Percentiles rank a stretch among this genome's conserved stretches.
phyloP scores from a whole-genome alignment of 352 stramenopile genomes.

The Pythium inflatum region DNA sequence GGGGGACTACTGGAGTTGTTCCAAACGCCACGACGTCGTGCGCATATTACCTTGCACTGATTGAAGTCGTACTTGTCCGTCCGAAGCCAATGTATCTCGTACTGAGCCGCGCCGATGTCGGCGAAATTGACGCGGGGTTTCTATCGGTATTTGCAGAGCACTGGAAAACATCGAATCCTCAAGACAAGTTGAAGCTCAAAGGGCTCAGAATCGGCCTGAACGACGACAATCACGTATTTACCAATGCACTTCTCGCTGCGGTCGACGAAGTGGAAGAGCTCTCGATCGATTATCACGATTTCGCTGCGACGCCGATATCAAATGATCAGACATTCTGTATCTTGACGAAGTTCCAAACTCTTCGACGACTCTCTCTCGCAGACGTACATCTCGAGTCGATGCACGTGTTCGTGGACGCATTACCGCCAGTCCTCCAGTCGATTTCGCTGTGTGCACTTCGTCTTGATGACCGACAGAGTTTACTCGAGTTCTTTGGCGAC shows the following conservation, averaged over 20 bases:
- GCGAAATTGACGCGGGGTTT: too few species aligned
- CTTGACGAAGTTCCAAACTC: neutral
- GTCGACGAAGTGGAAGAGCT: constrained; percentile 4
- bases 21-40: too few species aligned
- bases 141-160: too few species aligned
- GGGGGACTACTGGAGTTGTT: neutral
- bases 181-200: neutral
- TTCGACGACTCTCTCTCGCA: neutral
- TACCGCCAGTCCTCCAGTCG: neutral
- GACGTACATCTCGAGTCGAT: neutral
- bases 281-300: neutral
- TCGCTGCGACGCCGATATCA: neutral
- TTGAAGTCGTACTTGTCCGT: neutral
- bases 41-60: neutral
- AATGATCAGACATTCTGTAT: neutral
- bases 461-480: neutral
- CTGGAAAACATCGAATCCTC: too few species aligned
- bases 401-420: neutral
- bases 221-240: neutral
- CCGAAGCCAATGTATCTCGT: neutral
- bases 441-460: neutral
- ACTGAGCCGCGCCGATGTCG: neutral
- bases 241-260: neutral
- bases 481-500: neutral
- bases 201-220: neutral